Percentiles rank a stretch among this genome's conserved stretches.
These are phyloP conservation scores for Trichoderma sp. DNA, from an alignment of 2,329 filamentous ascomycete species.

Conservation along the genomic window DNA sequence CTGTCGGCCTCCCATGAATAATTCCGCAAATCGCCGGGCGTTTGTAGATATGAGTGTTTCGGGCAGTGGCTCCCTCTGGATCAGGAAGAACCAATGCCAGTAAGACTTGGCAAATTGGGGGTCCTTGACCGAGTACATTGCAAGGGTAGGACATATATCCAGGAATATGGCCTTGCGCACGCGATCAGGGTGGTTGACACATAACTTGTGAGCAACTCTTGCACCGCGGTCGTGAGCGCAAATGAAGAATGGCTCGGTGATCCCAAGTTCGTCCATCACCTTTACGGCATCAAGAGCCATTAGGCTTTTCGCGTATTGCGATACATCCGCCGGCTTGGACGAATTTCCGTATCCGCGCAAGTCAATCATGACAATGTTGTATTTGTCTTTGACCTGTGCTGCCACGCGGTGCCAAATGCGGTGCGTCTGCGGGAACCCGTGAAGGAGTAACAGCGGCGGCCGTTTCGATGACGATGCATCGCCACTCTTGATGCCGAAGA, in stretches of 20 bases:
- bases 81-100: slow-evolving; percentile 62
- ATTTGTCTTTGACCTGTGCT: slow-evolving; percentile 40
- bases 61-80: slow-evolving; percentile 52
- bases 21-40: slow-evolving; percentile 43
- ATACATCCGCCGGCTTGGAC: slow-evolving; percentile 43
- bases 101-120: slow-evolving; percentile 49
- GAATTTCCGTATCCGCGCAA: slow-evolving; percentile 54
- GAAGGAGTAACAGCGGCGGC: slow-evolving; percentile 48
- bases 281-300: slow-evolving; percentile 50
- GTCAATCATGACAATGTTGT: slow-evolving; percentile 48
- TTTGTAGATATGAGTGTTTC: slow-evolving; percentile 47
- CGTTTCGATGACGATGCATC: slow-evolving; percentile 30
- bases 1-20: slow-evolving; percentile 42
- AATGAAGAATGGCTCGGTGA: slow-evolving; percentile 44
- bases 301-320: slow-evolving; percentile 47
- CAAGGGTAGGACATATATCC: slow-evolving; percentile 57
- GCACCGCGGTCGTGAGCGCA: slow-evolving; percentile 61
- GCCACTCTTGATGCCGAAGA: neutral
- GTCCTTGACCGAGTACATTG: slow-evolving; percentile 52
- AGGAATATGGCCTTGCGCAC: slow-evolving; percentile 48
- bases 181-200: slow-evolving; percentile 46
- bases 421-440: slow-evolving; percentile 55
- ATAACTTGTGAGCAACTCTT: slow-evolving; percentile 55
- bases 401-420: slow-evolving; percentile 54
- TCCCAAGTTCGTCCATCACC: slow-evolving; percentile 48